Evolutionary conservation across 2,329 filamentous ascomycete genomes (phyloP).

Genomic region (Curvularia spicifera): DNA sequence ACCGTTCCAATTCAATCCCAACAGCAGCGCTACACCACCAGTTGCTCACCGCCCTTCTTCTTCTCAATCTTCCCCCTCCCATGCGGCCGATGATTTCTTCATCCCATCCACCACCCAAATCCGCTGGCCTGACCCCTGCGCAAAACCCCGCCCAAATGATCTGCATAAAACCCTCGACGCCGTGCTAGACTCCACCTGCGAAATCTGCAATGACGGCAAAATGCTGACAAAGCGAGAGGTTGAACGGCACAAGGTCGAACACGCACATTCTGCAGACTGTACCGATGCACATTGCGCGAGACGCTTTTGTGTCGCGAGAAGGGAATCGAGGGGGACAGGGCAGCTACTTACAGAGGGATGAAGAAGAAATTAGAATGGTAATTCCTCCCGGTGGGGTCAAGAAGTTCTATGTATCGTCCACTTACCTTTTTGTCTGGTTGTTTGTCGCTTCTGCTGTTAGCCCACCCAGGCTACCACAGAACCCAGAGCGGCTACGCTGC

Average conservation of each 20-base stretch:
- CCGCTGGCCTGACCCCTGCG: slow-evolving; percentile 31
- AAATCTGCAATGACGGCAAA: slow-evolving; percentile 29
- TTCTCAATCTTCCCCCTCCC: not conserved
- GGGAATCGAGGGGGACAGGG: not conserved
- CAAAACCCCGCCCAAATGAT: slow-evolving; percentile 16
- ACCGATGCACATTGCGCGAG: slow-evolving; percentile 24
- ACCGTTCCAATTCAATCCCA: slow-evolving; percentile 29
- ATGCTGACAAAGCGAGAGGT: slow-evolving; percentile 36
- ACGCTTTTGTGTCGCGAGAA: slow-evolving; percentile 33
- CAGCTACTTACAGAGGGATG: not conserved
- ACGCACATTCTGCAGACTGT: slow-evolving; percentile 33
- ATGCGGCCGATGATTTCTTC: slow-evolving; percentile 22
- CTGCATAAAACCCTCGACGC: slow-evolving; percentile 16
- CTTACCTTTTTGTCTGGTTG: too few relatives aligned
- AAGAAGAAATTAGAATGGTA: not conserved
- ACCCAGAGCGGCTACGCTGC: too few relatives aligned
- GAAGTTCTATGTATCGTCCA: too few relatives aligned
- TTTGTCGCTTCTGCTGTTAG: too few relatives aligned
- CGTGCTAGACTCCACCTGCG: slow-evolving; percentile 30
- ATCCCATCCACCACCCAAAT: slow-evolving; percentile 37
- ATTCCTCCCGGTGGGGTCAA: too few relatives aligned
- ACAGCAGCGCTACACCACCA: slow-evolving; percentile 1
- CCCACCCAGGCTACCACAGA: too few relatives aligned
- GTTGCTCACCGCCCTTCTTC: not conserved
- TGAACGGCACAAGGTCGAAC: slow-evolving; percentile 34